Percentiles rank a stretch among this genome's conserved stretches.
Conservation (phyloP, 164 flowering plant species). For the Dillenia turbinata region DNA sequence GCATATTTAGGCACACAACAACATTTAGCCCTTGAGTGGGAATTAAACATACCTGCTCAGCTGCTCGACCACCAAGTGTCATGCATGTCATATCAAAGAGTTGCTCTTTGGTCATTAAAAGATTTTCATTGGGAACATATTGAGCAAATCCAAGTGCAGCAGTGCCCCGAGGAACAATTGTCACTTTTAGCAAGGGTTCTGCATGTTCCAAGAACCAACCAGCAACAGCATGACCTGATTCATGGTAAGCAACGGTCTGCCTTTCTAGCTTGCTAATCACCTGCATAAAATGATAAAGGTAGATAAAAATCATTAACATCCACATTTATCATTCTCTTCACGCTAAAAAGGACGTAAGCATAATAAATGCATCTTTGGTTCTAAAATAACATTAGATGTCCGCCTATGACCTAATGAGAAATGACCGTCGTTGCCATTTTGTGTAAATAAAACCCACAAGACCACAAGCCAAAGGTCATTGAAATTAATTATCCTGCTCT, state of each 20-base stretch:
- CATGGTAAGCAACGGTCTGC: slow-evolving; percentile 91
- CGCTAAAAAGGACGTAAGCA: too few species aligned
- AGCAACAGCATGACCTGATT: slow-evolving; percentile 92
- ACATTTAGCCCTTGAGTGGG: too few species aligned
- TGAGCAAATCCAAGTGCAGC: slow-evolving; percentile 97
- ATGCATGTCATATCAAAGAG: slow-evolving; percentile 96
- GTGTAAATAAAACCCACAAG: too few species aligned
- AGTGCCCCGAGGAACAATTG: slow-evolving; percentile 96
- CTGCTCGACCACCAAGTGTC: slow-evolving; percentile 97
- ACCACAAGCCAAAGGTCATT: too few species aligned
- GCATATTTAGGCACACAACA: too few species aligned
- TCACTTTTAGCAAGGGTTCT: slow-evolving; percentile 83
- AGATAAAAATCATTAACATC: too few species aligned
- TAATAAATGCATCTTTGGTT: too few species aligned
- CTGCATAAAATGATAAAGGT: slow-evolving; percentile 28
- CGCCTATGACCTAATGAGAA: too few species aligned
- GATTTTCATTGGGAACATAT: slow-evolving; percentile 93
- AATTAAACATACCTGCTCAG: slow-evolving; percentile 69
- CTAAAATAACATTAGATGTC: too few species aligned
- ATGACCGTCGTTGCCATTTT: too few species aligned
- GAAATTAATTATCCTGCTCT: too few species aligned
- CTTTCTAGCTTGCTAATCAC: slow-evolving; percentile 88
- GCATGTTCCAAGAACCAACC: slow-evolving; percentile 96
- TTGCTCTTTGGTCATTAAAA: slow-evolving; percentile 92
- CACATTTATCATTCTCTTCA: too few species aligned